Conservation (phyloP, 352 stramenopile species). For the Globisporangium nagaii region DNA sequence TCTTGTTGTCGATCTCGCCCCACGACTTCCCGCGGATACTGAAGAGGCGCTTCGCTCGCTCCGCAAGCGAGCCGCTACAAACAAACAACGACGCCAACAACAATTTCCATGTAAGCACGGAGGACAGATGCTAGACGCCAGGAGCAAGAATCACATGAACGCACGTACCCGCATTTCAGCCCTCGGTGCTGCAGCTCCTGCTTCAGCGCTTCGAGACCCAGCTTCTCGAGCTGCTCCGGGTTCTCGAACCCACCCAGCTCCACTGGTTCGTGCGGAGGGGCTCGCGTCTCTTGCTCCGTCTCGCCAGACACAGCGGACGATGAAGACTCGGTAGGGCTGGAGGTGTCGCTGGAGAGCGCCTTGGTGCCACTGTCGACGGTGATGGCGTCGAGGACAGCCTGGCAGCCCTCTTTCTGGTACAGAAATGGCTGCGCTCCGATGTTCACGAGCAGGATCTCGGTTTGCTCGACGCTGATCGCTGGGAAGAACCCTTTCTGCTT, state of each 20-base stretch:
- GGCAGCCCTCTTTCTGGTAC: constrained; percentile 37
- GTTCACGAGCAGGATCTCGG: constrained; percentile 81
- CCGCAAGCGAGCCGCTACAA: constrained; percentile 80
- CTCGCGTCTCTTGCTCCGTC: not conserved
- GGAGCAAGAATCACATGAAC: not conserved
- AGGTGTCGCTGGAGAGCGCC: not conserved
- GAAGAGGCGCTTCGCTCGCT: constrained; percentile 90
- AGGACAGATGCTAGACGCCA: no score
- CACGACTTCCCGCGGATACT: constrained; percentile 89
- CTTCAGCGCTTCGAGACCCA: constrained; percentile 92
- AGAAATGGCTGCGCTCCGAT: constrained; percentile 75
- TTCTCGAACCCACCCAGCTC: constrained; percentile 55
- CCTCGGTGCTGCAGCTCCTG: constrained; percentile 85
- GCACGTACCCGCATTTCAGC: constrained; percentile 94
- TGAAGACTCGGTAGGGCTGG: not conserved
- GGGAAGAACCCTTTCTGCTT: constrained; percentile 54
- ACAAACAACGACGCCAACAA: constrained; percentile 10
- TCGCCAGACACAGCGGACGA: not conserved
- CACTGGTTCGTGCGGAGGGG: constrained; percentile 19
- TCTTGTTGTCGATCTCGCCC: constrained; percentile 86
- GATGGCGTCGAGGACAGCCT: constrained; percentile 41
- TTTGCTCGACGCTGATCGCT: constrained; percentile 77
- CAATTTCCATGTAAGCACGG: no score
- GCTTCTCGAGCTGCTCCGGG: constrained; percentile 62
- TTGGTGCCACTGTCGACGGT: not conserved